Percentiles rank a stretch among this genome's conserved stretches.
These are phyloP conservation scores for Sporothrix sp. DNA, from an alignment of 2,329 filamentous ascomycete species.

Conservation along the genomic window DNA sequence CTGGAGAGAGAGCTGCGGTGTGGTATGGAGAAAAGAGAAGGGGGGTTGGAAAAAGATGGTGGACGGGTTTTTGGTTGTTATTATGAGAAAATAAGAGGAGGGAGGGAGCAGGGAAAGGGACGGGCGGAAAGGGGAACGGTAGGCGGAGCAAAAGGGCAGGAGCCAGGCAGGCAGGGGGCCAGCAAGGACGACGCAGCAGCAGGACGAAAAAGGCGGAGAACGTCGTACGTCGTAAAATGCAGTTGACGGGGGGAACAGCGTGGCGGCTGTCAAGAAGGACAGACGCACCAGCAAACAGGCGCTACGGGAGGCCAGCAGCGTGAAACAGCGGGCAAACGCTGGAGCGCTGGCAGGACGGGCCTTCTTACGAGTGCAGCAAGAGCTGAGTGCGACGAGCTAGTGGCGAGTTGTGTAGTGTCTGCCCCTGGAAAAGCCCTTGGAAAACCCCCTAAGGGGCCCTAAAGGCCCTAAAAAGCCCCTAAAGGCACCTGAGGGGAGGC, in stretches of 20 bases:
- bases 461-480: not conserved
- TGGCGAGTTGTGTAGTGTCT: conserved; percentile 1
- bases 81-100: conserved; percentile 6
- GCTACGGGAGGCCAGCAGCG: not conserved
- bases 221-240: conserved; percentile 6
- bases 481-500: not conserved
- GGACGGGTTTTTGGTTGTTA: conserved; percentile 6
- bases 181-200: not conserved
- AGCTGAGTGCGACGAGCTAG: too few species aligned
- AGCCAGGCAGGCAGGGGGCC: not conserved
- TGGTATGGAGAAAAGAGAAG: conserved; percentile 9
- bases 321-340: conserved; percentile 5
- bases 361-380: too few species aligned
- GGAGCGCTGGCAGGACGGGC: not conserved
- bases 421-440: not conserved
- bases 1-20: conserved; percentile 3
- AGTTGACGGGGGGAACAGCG: conserved; percentile 10
- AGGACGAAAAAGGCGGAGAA: conserved; percentile 1
- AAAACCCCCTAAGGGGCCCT: not conserved
- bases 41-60: conserved; percentile 10
- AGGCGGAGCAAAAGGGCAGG: conserved; percentile 7
- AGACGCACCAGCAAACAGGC: not conserved
- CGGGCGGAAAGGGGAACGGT: not conserved
- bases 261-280: not conserved
- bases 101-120: conserved; percentile 1